A percentile compares a stretch with the other conserved stretches of the same genome.
Conservation (phyloP, 768 basidiomycete species). For the Suillus spraguei region DNA sequence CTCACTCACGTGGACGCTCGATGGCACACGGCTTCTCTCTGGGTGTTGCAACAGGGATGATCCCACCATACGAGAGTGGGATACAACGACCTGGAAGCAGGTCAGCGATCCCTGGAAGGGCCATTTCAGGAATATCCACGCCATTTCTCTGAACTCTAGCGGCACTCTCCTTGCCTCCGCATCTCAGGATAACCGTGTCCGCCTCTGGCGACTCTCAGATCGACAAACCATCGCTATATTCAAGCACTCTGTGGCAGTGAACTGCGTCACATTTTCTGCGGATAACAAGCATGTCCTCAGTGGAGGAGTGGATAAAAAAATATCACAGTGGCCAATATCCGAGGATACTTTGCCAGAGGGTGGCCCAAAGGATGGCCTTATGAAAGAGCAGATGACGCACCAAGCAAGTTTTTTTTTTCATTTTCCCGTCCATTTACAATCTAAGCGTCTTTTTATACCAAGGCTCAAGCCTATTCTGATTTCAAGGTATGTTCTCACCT, state of each 20-base stretch:
- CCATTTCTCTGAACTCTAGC: constrained; percentile 10
- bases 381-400: neutral
- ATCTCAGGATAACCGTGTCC: constrained; percentile 31
- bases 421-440: too few species aligned
- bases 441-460: neutral
- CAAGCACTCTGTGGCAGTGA: neutral
- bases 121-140: neutral
- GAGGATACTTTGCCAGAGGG: neutral
- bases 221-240: neutral
- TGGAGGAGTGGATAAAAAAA: neutral
- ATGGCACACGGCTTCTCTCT: neutral
- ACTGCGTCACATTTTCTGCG: neutral
- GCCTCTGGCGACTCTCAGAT: constrained; percentile 28
- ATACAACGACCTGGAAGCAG: neutral
- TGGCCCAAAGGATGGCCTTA: neutral
- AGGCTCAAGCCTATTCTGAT: neutral
- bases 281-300: neutral
- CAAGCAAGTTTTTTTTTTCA: neutral
- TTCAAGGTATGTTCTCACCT: neutral
- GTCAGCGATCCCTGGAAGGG: neutral
- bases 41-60: neutral
- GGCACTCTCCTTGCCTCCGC: constrained; percentile 32
- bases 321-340: neutral
- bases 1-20: neutral
- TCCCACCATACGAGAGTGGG: neutral